Evolutionary conservation across 2,329 filamentous ascomycete genomes (phyloP).

Genomic region (Pseudogymnoascus sp.): DNA sequence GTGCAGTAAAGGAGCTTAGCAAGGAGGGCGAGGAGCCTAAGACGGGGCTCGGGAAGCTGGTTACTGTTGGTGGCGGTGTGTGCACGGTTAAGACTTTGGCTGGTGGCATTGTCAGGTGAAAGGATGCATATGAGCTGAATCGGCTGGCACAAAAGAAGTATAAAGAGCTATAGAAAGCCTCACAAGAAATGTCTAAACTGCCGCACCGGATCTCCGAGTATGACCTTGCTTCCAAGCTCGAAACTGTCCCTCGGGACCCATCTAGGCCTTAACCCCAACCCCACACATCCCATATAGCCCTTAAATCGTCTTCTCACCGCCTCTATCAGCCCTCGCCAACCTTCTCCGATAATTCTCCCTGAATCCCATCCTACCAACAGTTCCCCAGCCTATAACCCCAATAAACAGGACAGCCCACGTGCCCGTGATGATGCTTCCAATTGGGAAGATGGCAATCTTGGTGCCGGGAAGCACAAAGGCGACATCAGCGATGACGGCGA

Average conservation of each 20-base stretch:
- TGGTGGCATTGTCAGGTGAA: constrained; percentile 72
- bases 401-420: constrained; percentile 52
- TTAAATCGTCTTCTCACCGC: constrained; percentile 25
- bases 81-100: constrained; percentile 78
- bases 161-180: constrained; percentile 7
- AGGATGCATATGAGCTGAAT: not conserved
- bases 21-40: constrained; percentile 50
- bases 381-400: constrained; percentile 53
- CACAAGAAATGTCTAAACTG: not conserved
- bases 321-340: constrained; percentile 35
- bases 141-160: not conserved
- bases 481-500: constrained; percentile 9
- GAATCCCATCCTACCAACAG: constrained; percentile 57
- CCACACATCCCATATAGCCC: not conserved
- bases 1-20: constrained; percentile 64
- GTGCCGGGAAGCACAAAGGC: constrained; percentile 64
- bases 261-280: not conserved
- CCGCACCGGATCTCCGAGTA: not conserved
- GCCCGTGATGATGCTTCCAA: constrained; percentile 58
- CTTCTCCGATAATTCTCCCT: constrained; percentile 52
- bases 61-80: constrained; percentile 61
- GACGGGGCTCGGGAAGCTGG: constrained; percentile 49
- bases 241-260: not conserved
- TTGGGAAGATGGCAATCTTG: constrained; percentile 58
- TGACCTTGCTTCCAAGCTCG: not conserved